These are phyloP conservation scores for Melocanna baccifera DNA, from an alignment of 176 grass and related monocot species.

Conservation along the genomic window DNA sequence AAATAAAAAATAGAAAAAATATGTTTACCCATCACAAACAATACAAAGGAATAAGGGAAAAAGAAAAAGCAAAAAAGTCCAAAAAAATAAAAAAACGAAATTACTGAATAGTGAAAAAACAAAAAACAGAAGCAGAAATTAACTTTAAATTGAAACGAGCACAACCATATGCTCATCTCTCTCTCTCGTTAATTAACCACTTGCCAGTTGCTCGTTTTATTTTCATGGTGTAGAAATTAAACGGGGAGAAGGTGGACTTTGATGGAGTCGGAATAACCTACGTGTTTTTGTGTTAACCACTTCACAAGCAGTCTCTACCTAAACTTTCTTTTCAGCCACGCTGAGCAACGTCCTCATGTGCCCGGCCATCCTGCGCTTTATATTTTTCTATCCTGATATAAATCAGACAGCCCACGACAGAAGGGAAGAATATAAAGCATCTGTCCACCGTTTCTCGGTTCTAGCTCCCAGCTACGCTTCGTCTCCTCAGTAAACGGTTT, in stretches of 20 bases:
- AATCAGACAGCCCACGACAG: conserved; percentile 16
- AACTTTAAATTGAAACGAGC: too few species aligned
- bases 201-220: background rate
- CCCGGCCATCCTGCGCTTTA: background rate
- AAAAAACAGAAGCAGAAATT: too few species aligned
- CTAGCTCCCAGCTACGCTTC: background rate
- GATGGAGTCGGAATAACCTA: background rate
- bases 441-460: background rate
- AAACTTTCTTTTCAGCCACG: conserved; percentile 29
- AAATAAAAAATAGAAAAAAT: too few species aligned
- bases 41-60: too few species aligned
- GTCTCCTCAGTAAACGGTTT: background rate
- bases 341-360: conserved; percentile 11
- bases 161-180: background rate
- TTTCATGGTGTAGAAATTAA: background rate
- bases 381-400: background rate
- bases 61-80: too few species aligned
- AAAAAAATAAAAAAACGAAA: too few species aligned
- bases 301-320: background rate
- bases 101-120: too few species aligned
- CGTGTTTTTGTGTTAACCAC: background rate
- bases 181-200: background rate
- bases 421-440: conserved; percentile 2
- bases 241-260: background rate
- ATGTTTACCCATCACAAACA: too few species aligned